Evolutionary conservation across 768 basidiomycete species (phyloP).

Genomic region (Mycena epipterygia): DNA sequence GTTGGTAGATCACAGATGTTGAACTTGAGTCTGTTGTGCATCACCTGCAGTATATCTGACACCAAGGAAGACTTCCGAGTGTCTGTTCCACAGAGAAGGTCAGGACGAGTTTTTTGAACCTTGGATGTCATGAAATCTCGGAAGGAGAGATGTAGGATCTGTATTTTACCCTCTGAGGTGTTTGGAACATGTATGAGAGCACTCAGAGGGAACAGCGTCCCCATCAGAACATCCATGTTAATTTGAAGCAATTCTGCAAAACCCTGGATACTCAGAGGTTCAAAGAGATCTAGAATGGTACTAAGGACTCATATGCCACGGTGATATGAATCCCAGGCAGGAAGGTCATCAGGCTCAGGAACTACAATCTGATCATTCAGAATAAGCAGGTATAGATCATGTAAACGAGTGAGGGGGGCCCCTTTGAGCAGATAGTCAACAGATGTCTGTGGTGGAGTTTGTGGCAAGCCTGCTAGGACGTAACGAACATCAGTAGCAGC

Average conservation of each 20-base stretch:
- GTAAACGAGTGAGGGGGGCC: not conserved
- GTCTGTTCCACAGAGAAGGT: not conserved
- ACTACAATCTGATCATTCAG: not conserved
- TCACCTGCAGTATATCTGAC: not conserved
- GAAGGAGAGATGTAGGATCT: conserved; percentile 16
- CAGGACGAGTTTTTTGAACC: not conserved
- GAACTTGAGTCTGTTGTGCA: not conserved
- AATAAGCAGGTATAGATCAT: not conserved
- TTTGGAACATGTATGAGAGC: not conserved
- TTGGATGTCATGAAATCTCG: conserved; percentile 7
- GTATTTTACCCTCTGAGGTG: not conserved
- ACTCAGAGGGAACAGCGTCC: not conserved
- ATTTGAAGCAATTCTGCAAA: conserved; percentile 2
- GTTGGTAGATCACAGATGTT: not conserved
- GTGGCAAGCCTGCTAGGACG: not conserved
- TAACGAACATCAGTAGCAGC: not conserved
- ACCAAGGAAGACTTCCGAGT: not conserved
- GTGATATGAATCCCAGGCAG: not conserved
- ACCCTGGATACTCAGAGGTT: not conserved
- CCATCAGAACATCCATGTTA: not conserved
- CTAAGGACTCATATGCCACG: not conserved
- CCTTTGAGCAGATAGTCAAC: not conserved
- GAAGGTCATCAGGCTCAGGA: not conserved
- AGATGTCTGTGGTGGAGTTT: not conserved
- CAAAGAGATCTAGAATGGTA: not conserved